Evolutionary conservation across 148 eudicot genomes (phyloP).

Genomic region (Dysphania ambrosioides): DNA sequence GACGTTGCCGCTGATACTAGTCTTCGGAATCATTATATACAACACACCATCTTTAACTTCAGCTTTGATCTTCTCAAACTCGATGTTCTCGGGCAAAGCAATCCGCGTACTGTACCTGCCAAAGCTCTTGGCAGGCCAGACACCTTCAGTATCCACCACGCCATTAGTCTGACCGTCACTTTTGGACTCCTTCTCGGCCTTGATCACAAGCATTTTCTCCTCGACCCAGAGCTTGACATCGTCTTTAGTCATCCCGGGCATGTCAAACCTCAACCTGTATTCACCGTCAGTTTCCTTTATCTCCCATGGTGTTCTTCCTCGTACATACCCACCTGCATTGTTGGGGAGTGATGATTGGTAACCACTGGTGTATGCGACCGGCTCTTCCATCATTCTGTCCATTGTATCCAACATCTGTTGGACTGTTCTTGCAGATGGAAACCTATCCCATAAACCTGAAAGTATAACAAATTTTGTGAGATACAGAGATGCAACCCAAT

Average conservation of each 20-base stretch:
- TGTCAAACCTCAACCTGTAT: constrained; percentile 70
- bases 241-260: constrained; percentile 71
- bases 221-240: constrained; percentile 72
- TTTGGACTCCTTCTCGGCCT: constrained; percentile 46
- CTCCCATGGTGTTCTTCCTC: constrained; percentile 83
- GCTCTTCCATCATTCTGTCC: constrained; percentile 65
- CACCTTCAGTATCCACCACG: constrained; percentile 33
- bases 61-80: constrained; percentile 77
- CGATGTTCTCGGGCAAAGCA: constrained; percentile 69
- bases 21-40: constrained; percentile 62
- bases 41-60: constrained; percentile 79
- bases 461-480: not conserved
- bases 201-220: constrained; percentile 71
- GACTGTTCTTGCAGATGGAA: constrained; percentile 66
- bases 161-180: constrained; percentile 15
- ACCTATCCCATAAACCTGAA: constrained; percentile 69
- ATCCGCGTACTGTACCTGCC: constrained; percentile 54
- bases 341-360: constrained; percentile 22
- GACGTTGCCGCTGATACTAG: constrained; percentile 41
- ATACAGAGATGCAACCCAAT: not conserved
- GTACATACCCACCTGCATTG: constrained; percentile 32
- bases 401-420: constrained; percentile 88
- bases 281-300: constrained; percentile 50
- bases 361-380: constrained; percentile 30
- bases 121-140: constrained; percentile 60